Evolutionary conservation across 176 grass and related monocot species (phyloP).

Genomic region (Lolium multiflorum): DNA sequence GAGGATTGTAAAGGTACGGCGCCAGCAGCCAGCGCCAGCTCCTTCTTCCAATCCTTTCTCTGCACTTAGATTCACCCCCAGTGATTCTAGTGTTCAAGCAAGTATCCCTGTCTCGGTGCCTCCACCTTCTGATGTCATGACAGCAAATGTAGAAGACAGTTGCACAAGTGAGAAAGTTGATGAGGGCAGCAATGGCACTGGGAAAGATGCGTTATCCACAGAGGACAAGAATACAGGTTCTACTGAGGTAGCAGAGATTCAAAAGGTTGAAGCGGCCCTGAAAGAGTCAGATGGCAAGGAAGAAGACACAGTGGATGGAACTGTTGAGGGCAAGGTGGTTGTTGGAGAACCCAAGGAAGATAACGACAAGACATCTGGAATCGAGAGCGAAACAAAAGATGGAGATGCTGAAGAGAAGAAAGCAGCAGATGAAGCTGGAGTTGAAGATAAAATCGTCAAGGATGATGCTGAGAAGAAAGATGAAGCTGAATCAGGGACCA

Average conservation of each 20-base stretch:
- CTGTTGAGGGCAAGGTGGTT: constrained; percentile 46
- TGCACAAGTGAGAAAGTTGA: constrained; percentile 39
- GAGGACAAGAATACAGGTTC: constrained; percentile 23
- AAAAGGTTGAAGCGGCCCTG: constrained; percentile 36
- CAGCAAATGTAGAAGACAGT: constrained; percentile 15
- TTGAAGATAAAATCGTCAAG: constrained; percentile 49
- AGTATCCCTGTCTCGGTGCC: constrained; percentile 41
- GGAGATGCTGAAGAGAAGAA: constrained; percentile 52
- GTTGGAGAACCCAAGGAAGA: constrained; percentile 49
- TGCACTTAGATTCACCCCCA: constrained; percentile 68
- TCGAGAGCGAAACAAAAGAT: constrained; percentile 35
- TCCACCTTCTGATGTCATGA: constrained; percentile 51
- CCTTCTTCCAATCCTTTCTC: constrained; percentile 85
- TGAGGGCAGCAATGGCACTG: constrained; percentile 51
- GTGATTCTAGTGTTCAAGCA: constrained; percentile 51
- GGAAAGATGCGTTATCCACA: constrained; percentile 40
- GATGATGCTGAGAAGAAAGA: constrained; percentile 46
- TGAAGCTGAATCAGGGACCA: constrained; percentile 49
- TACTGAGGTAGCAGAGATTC: constrained; percentile 21
- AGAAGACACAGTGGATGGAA: constrained; percentile 40
- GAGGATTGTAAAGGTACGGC: constrained; percentile 86
- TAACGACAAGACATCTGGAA: constrained; percentile 46
- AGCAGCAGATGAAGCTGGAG: constrained; percentile 46
- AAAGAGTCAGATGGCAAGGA: constrained; percentile 46
- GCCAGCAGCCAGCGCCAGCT: constrained; percentile 53